Evolutionary conservation across 176 grass and related monocot genomes (phyloP), one percentile per base, ranked within the genome.

Genomic region (Eragrostis curvula): DNA sequence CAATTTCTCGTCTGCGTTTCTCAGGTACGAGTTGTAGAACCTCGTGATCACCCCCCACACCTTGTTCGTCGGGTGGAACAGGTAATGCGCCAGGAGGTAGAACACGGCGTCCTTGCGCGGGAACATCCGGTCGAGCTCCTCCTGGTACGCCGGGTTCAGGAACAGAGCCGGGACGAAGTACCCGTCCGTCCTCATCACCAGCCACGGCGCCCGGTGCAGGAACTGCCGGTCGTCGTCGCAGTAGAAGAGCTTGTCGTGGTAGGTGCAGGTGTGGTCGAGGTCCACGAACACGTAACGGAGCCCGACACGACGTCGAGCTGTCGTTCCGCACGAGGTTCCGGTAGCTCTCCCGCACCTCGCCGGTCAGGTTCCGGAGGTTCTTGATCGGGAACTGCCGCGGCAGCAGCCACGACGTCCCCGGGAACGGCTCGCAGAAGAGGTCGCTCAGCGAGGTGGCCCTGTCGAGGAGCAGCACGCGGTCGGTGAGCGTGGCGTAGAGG

Each of bases 381-480:
- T 28, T 16, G 40, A 93, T 10, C 4, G 94, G 94, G 53, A 97
- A 97, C 45, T 56, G 55, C 49, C 12, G 63, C 6, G 94, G 91
- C 42, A 96, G 88, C 53, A 87, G 74, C 93, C 93, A 96, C 21
- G 93, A 71, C 7, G 90, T 88, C 6, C 27, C 75, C 5, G 17
- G 79, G 71, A 95, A 95, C 18, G 93, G 90, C 82, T 95, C 90
- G 46, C 94, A 96, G 80, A 96, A 84, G 30, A 97, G 40, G 67
- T 87, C 91, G 0, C 32, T 20, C 45, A 91, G 28, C 18, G 81
- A 90, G 5, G 45, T 25, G 3, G 77, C 47, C 49, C 85, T 4
- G 69, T 97, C 52, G 55, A 97, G 39, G 8, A 97, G 83, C 47
- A 97, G 73, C 9, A 83, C 91, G 20, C 88, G 77, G 47, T 87